These are phyloP conservation scores for Vicia faba DNA, from an alignment of 306 rosid genomes.

Conservation along the genomic window DNA sequence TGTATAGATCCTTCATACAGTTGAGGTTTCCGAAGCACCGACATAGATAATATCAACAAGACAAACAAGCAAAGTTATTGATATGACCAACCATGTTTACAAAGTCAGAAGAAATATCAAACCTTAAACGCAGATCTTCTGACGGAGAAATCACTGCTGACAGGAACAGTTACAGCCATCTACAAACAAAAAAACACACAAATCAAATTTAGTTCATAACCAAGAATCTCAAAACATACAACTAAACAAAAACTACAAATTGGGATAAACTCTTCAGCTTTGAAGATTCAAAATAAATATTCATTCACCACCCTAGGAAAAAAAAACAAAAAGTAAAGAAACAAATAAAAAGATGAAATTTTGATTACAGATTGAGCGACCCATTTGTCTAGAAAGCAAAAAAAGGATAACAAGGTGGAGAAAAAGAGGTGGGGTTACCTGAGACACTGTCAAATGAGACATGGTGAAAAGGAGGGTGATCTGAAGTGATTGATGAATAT, in stretches of 20 bases:
- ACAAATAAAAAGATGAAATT: conserved; percentile 25
- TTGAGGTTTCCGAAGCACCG: neutral
- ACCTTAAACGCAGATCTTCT: conserved; percentile 57
- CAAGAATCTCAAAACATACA: neutral
- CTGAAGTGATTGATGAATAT: conserved; percentile 7
- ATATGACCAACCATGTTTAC: conserved; percentile 1
- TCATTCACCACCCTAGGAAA: neutral
- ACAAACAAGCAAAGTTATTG: conserved; percentile 2
- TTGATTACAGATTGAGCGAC: conserved; percentile 18
- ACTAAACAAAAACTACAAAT: neutral
- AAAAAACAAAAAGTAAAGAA: neutral
- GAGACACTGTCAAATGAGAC: conserved; percentile 46
- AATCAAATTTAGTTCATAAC: conserved; percentile 19
- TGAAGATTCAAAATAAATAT: neutral
- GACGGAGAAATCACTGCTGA: conserved; percentile 46
- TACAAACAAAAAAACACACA: conserved; percentile 19
- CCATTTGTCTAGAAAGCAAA: conserved; percentile 9
- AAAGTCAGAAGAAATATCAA: conserved; percentile 24
- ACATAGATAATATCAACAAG: conserved; percentile 1
- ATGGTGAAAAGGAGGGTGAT: conserved; percentile 17
- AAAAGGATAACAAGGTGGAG: conserved; percentile 22
- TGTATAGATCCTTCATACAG: neutral
- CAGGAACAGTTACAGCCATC: conserved; percentile 48
- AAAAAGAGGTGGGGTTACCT: conserved; percentile 34
- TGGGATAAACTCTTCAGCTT: conserved; percentile 7